Evolutionary conservation across 2,329 filamentous ascomycete genomes (phyloP).

Genomic region (Rutstroemia sp.): DNA sequence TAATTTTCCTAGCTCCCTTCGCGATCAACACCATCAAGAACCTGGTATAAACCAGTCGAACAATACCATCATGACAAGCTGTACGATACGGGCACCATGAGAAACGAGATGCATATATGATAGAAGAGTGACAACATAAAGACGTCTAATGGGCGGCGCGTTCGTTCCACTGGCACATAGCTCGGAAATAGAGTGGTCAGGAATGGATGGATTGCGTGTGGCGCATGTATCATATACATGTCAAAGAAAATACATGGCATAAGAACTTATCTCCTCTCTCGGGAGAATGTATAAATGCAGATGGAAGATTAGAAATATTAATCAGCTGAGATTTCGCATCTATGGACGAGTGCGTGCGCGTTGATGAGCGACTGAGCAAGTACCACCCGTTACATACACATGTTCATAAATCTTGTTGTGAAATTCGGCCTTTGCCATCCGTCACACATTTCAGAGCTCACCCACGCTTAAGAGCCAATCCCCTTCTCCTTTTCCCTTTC

Average conservation of each 20-base stretch:
- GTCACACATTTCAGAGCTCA: neutral
- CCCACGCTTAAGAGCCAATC: neutral
- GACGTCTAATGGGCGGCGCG: neutral
- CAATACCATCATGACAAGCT: neutral
- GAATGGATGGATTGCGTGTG: neutral
- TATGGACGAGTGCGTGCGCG: no score
- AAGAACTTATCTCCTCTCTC: no score
- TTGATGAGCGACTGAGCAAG: no score
- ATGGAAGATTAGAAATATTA: no score
- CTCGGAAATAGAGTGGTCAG: neutral
- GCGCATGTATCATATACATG: neutral
- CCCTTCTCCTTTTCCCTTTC: neutral
- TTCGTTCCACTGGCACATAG: neutral
- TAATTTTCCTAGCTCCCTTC: slow-evolving; percentile 40
- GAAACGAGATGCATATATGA: neutral
- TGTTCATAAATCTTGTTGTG: no score
- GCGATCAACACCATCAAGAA: slow-evolving; percentile 46
- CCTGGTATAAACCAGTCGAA: slow-evolving; percentile 34
- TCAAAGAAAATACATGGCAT: no score
- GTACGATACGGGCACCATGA: neutral
- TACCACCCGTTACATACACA: no score
- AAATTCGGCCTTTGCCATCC: neutral
- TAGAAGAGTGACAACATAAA: neutral
- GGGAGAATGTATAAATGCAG: no score
- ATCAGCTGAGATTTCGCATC: no score